Conservation (phyloP, 176 grass and related monocot genomes). For the Triticum turgidum region DNA sequence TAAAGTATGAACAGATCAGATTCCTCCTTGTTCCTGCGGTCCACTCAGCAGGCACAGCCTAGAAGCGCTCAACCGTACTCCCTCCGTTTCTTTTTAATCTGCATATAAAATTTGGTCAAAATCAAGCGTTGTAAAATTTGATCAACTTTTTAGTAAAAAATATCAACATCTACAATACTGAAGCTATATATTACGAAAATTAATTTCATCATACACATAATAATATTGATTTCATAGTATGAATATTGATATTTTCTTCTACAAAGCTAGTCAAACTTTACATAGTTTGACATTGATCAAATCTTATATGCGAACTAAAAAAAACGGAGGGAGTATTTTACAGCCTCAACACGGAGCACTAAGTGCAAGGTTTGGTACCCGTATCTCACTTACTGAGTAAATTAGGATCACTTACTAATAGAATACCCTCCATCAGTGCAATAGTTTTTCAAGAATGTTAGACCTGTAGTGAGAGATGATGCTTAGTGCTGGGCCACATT, state of each 20-base stretch:
- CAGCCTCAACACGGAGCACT: constrained; percentile 27
- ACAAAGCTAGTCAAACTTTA: too few relatives aligned
- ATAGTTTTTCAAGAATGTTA: neutral
- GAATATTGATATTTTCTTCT: too few relatives aligned
- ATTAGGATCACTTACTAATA: neutral
- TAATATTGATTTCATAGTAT: too few relatives aligned
- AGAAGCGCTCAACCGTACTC: neutral
- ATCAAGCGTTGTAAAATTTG: too few relatives aligned
- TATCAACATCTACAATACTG: too few relatives aligned
- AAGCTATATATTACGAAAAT: too few relatives aligned
- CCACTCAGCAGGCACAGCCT: constrained; percentile 12
- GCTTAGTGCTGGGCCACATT: neutral
- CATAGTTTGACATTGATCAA: too few relatives aligned
- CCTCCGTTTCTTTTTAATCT: too few relatives aligned
- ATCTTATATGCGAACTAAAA: too few relatives aligned
- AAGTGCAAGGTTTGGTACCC: constrained; percentile 22
- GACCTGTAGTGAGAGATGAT: neutral
- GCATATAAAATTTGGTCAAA: too few relatives aligned
- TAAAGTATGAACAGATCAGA: neutral
- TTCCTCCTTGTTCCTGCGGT: neutral
- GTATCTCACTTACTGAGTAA: constrained; percentile 26
- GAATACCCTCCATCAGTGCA: neutral
- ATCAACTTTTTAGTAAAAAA: too few relatives aligned
- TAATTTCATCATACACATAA: too few relatives aligned
- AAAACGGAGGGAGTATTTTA: neutral